Conservation (phyloP, 2,329 filamentous ascomycete genomes). For the Metarhizium album region DNA sequence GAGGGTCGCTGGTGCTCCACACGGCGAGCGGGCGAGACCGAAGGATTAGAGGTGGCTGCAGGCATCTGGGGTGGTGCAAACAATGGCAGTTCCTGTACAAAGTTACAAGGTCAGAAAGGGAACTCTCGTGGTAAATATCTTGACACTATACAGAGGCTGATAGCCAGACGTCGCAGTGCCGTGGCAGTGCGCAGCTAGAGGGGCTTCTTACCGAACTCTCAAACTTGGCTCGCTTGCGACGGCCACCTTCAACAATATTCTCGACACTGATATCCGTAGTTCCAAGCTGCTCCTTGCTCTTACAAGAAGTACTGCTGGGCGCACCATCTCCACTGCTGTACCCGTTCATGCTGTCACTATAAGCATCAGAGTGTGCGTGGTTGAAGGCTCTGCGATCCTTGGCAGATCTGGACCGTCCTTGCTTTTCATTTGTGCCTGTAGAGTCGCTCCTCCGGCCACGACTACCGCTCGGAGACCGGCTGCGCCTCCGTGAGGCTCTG, state of each 20-base stretch:
- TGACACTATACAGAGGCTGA: not conserved
- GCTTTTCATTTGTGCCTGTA: constrained; percentile 50
- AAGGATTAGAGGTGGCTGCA: constrained; percentile 91
- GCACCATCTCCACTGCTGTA: constrained; percentile 85
- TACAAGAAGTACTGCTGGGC: constrained; percentile 60
- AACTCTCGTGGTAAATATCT: not conserved
- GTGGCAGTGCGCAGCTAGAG: not conserved
- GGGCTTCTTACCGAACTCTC: constrained; percentile 79
- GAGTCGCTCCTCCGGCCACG: constrained; percentile 70
- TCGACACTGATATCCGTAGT: constrained; percentile 97
- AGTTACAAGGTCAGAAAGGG: not conserved
- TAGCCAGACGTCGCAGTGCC: not conserved
- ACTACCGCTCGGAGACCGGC: constrained; percentile 59
- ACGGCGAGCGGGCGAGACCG: constrained; percentile 81
- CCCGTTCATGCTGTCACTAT: constrained; percentile 55
- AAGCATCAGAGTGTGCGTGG: constrained; percentile 44
- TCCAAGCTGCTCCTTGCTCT: constrained; percentile 74
- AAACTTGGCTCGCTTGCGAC: constrained; percentile 87
- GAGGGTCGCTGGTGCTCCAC: constrained; percentile 60
- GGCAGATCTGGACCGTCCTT: constrained; percentile 55
- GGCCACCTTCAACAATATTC: constrained; percentile 94
- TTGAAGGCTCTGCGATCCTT: constrained; percentile 50
- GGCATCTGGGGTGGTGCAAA: constrained; percentile 94
- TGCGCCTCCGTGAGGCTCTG: constrained; percentile 63
- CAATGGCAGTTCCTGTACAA: constrained; percentile 73